Evolutionary conservation across 768 basidiomycete genomes (phyloP), one percentile per base, ranked within the genome.

Genomic region (Leccinellum rugosiceps): DNA sequence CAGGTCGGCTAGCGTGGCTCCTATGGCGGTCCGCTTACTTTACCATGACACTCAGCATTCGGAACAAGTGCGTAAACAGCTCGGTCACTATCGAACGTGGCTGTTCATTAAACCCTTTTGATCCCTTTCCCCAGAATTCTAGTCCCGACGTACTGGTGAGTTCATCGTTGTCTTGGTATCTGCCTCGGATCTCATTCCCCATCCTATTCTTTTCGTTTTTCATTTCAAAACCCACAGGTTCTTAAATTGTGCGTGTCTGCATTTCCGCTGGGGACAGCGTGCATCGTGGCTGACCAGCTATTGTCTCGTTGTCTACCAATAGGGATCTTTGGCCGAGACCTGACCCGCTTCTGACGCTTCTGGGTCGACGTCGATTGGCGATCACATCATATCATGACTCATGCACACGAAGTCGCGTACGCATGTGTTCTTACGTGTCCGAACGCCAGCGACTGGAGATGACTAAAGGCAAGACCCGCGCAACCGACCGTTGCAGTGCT

Each of bases 21-120:
- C 75, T 91, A 49, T 91, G 89, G 89, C 78, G 89, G 53, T 87
- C 85, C 17, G 88, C 90, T 2, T 92, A 92, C 72, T 88, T 90
- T 69, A 87, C 87, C 6, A 83, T 83, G 82, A 88, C 88, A 4
- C 69, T 92, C 53, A 89, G 86, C 65, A 57, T 80, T 60, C 77
- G 87, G 69, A 90, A 90, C 72, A 88, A 84, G 84, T 85, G 61
- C 64, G 80, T 78, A 34, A 28, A 26, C 44, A 10, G n/a, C 19
- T 43, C 11, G 26, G 45, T 26, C 15, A 53, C 43, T 41, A 57
- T 58, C 58, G 25, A 19, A 45, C 10, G 21, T 15, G 50, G 53
- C 44, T 32, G 13, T 60, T 62, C 43, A 55, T 58, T 53, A 32
- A 58, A 54, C 45, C 48, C 43, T 32, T 26, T 56, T 43, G 45